Evolutionary conservation across 768 basidiomycete species (phyloP).

Genomic region (Fomitopsis pulvina): DNA sequence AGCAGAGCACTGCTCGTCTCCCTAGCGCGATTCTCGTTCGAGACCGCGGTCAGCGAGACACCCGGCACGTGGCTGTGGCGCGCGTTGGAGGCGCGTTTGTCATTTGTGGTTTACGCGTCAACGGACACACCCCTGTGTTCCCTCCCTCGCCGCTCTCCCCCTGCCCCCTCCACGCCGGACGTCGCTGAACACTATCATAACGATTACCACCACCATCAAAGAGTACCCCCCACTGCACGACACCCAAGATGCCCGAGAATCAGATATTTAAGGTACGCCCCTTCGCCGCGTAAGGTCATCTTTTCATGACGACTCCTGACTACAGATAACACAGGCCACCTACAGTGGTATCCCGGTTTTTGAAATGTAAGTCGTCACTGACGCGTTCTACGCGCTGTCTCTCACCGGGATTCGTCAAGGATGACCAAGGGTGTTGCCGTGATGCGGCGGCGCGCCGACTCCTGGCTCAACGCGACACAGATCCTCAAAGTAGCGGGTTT

Average conservation of each 20-base stretch:
- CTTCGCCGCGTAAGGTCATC: neutral
- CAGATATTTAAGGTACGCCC: constrained; percentile 79
- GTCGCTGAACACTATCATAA: neutral
- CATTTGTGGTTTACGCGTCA: constrained; percentile 6
- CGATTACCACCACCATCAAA: neutral
- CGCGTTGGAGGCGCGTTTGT: constrained; percentile 7
- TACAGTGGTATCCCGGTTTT: constrained; percentile 92
- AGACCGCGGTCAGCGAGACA: neutral
- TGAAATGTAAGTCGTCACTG: constrained; percentile 65
- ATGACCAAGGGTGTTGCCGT: constrained; percentile 95
- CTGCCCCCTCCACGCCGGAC: neutral
- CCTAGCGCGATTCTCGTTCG: neutral
- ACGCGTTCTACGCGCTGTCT: constrained; percentile 10
- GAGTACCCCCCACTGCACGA: neutral
- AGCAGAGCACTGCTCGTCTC: neutral
- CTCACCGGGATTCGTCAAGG: constrained; percentile 37
- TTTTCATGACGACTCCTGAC: neutral
- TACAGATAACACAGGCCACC: constrained; percentile 53
- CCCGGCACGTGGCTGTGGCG: constrained; percentile 1
- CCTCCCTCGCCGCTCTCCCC: neutral
- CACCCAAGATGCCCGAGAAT: constrained; percentile 58
- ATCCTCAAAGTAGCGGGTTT: constrained; percentile 99
- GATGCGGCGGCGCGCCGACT: constrained; percentile 94
- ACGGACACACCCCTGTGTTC: constrained; percentile 3
- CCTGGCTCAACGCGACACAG: constrained; percentile 98